Conservation (phyloP, 257 asterid species). For the Handroanthus guayacan region DNA sequence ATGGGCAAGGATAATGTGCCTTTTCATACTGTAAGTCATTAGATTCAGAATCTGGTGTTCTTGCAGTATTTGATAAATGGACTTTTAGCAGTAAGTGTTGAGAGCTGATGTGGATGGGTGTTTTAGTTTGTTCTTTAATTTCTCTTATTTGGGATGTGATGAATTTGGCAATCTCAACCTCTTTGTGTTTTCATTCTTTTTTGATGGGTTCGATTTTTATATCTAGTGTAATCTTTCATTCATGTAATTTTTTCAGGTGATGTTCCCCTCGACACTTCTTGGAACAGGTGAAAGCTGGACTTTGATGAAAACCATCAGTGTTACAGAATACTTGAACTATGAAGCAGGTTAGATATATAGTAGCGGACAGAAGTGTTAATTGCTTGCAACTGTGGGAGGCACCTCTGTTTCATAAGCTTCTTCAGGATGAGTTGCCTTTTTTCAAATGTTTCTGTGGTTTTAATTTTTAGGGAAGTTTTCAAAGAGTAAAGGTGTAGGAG, state of each 20-base stretch:
- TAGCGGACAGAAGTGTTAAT: conserved; percentile 37
- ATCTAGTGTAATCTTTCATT: conserved; percentile 25
- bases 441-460: conserved; percentile 8
- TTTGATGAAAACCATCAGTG: conserved; percentile 95
- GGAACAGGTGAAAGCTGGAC: conserved; percentile 99
- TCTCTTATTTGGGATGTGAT: conserved; percentile 6
- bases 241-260: conserved; percentile 60
- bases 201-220: background rate
- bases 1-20: conserved; percentile 99
- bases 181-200: conserved; percentile 13
- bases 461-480: conserved; percentile 81
- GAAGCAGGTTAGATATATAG: conserved; percentile 85
- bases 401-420: conserved; percentile 5
- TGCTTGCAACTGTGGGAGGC: conserved; percentile 21
- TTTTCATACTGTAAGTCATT: conserved; percentile 84
- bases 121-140: conserved; percentile 13
- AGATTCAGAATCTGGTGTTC: conserved; percentile 14
- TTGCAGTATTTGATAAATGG: background rate
- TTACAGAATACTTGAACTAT: conserved; percentile 92
- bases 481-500: conserved; percentile 92
- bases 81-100: background rate
- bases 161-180: background rate
- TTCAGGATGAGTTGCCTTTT: conserved; percentile 17
- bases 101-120: conserved; percentile 13
- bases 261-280: conserved; percentile 93